Percentiles rank a stretch among this genome's conserved stretches.
Evolutionary conservation across 2,329 filamentous ascomycete species (phyloP).

Genomic region (Neonectria neomacrospora): DNA sequence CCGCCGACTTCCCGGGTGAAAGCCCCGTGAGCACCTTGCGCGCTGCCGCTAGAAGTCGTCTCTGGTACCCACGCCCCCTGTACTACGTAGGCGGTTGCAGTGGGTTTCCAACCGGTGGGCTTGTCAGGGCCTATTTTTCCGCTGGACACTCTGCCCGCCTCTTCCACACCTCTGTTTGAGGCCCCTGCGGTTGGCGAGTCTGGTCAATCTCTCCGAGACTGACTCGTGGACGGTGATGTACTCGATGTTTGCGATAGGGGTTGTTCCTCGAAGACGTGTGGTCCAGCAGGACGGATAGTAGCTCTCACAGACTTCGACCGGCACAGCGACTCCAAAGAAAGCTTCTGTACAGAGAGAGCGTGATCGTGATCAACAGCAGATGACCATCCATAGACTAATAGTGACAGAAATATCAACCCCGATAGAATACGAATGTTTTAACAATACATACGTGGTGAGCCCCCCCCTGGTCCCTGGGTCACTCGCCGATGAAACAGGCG

Average conservation of each 20-base stretch:
- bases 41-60: neutral
- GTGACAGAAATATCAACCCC: neutral
- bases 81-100: slow-evolving; percentile 6
- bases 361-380: neutral
- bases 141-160: slow-evolving; percentile 18
- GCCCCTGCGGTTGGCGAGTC: slow-evolving; percentile 17
- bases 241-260: neutral
- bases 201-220: slow-evolving; percentile 13
- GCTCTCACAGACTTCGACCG: neutral
- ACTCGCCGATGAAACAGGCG: slow-evolving; percentile 1
- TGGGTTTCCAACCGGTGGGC: slow-evolving; percentile 9
- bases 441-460: neutral
- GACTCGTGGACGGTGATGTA: neutral
- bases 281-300: neutral
- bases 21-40: neutral
- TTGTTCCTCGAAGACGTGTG: neutral
- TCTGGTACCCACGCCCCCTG: slow-evolving; percentile 2
- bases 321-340: neutral
- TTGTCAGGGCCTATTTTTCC: slow-evolving; percentile 32
- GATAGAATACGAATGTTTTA: too few species aligned
- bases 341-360: neutral
- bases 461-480: neutral
- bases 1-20: neutral
- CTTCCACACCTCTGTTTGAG: slow-evolving; percentile 24
- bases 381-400: neutral